These are phyloP conservation scores for Rhodamnia rubescens DNA, from an alignment of 345 rosid genomes.

Conservation along the genomic window DNA sequence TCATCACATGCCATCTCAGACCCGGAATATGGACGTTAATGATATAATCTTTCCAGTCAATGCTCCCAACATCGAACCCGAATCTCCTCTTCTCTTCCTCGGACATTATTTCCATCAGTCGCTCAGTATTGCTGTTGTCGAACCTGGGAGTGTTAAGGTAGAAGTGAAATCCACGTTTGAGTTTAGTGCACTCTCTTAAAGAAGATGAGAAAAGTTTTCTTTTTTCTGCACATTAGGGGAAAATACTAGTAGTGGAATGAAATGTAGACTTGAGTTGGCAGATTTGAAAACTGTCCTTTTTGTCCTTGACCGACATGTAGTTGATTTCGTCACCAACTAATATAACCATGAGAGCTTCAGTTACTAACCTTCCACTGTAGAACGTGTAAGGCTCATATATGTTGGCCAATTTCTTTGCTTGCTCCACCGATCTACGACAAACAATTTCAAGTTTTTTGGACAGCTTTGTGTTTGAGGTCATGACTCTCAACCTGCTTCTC, in stretches of 20 bases:
- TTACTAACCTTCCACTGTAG: conserved; percentile 68
- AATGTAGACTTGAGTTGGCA: neutral
- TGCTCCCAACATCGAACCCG: conserved; percentile 57
- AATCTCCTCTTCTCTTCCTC: conserved; percentile 62
- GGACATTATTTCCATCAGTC: conserved; percentile 65
- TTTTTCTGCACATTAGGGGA: neutral
- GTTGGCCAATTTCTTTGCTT: conserved; percentile 67
- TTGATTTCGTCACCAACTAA: neutral
- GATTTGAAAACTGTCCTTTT: neutral
- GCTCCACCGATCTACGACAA: conserved; percentile 71
- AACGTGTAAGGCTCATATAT: conserved; percentile 85
- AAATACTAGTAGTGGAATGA: neutral
- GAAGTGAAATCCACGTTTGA: neutral
- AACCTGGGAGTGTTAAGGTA: conserved; percentile 27
- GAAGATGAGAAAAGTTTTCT: neutral
- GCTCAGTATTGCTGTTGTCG: conserved; percentile 72
- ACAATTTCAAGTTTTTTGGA: conserved; percentile 44
- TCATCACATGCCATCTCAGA: conserved; percentile 56
- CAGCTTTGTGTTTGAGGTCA: conserved; percentile 33
- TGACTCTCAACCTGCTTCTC: conserved; percentile 27
- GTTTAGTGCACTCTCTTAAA: neutral
- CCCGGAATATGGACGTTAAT: conserved; percentile 65
- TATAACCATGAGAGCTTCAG: neutral
- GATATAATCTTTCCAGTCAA: conserved; percentile 73
- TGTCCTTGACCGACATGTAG: neutral